Evolutionary conservation across 2,329 filamentous ascomycete species (phyloP).

Genomic region (Fusarium humuli): DNA sequence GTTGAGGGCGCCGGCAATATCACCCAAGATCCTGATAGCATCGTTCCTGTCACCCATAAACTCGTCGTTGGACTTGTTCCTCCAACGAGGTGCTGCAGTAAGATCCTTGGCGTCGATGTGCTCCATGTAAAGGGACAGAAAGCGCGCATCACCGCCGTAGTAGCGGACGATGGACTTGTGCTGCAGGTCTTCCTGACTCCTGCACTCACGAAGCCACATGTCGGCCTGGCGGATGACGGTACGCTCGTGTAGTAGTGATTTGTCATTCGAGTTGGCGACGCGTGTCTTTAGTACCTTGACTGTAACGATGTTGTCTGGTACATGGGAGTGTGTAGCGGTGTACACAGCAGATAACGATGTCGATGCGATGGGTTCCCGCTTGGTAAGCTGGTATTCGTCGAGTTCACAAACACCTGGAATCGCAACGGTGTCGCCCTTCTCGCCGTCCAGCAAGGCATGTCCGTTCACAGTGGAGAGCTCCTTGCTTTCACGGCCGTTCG

Average conservation of each 20-base stretch:
- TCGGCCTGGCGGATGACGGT: constrained; percentile 70
- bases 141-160: constrained; percentile 70
- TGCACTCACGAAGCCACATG: constrained; percentile 69
- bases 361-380: constrained; percentile 66
- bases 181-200: constrained; percentile 65
- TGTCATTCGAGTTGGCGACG: constrained; percentile 54
- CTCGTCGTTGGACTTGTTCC: constrained; percentile 58
- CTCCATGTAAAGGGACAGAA: constrained; percentile 71
- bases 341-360: constrained; percentile 68
- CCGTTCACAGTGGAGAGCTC: constrained; percentile 60
- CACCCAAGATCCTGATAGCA: constrained; percentile 63
- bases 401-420: constrained; percentile 64
- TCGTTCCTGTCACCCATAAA: constrained; percentile 64
- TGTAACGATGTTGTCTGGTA: constrained; percentile 66
- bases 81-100: constrained; percentile 62
- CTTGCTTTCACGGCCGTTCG: constrained; percentile 59
- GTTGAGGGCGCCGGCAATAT: constrained; percentile 65
- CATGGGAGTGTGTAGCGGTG: constrained; percentile 64
- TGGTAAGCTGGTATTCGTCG: constrained; percentile 66
- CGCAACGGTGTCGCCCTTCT: constrained; percentile 61
- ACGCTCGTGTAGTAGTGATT: constrained; percentile 63
- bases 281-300: constrained; percentile 71
- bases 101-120: constrained; percentile 69
- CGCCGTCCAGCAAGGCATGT: constrained; percentile 64
- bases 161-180: constrained; percentile 69